Conservation (phyloP, 2,329 filamentous ascomycete species). For the Tympanopsis confertula region DNA sequence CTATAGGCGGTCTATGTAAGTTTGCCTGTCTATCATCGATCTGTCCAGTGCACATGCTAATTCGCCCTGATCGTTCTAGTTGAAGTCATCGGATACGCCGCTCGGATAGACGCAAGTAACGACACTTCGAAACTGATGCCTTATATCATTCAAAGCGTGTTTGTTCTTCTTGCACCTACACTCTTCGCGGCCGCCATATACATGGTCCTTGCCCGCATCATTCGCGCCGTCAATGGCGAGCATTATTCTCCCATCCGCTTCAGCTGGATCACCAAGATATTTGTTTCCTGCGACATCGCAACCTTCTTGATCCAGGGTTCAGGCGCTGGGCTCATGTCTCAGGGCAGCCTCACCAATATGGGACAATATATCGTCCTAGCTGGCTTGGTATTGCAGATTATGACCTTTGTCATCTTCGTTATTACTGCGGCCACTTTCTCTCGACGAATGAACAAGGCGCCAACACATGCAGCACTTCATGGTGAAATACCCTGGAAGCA, state of each 20-base stretch:
- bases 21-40: constrained; percentile 4
- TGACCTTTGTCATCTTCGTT: constrained; percentile 44
- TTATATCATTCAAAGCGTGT: constrained; percentile 27
- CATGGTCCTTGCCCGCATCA: constrained; percentile 33
- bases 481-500: constrained; percentile 12
- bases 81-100: constrained; percentile 28
- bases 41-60: constrained; percentile 1
- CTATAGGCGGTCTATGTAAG: constrained; percentile 34
- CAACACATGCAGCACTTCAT: constrained; percentile 5
- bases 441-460: constrained; percentile 11
- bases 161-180: constrained; percentile 31
- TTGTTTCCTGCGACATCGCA: constrained; percentile 40
- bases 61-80: constrained; percentile 20
- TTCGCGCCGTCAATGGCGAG: constrained; percentile 23
- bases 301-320: constrained; percentile 36
- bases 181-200: constrained; percentile 37
- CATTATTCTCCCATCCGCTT: constrained; percentile 17
- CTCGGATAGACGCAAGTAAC: constrained; percentile 14
- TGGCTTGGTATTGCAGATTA: constrained; percentile 45
- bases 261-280: constrained; percentile 36
- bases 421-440: constrained; percentile 36
- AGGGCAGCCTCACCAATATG: constrained; percentile 12
- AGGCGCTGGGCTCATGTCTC: constrained; percentile 24
- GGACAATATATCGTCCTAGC: constrained; percentile 41
- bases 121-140: constrained; percentile 18